Evolutionary conservation across 768 basidiomycete species (phyloP), one percentile per base, ranked within the genome.

Genomic region (Cystofilobasidium capitatum): DNA sequence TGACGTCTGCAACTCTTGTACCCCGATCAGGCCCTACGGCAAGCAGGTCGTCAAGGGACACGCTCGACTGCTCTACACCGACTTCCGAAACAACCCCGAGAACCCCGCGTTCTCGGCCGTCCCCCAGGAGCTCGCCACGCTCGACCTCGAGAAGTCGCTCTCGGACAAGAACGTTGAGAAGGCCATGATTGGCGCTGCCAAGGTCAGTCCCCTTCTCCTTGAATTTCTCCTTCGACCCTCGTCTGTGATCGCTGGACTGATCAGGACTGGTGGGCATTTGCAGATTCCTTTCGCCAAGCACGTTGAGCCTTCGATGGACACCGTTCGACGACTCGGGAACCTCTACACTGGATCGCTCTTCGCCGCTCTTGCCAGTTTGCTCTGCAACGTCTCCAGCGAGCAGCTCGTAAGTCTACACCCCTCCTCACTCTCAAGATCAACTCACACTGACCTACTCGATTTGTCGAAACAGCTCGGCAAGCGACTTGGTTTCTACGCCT

Each of bases 31-130:
- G 68, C 96, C 96, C 0, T 99, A 97, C 78, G 94, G 96, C 80
- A 99, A 99, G 81, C 89, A 96, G 76, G 93, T 96, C 63, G 88
- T 96, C 78, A 99, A 97, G 80, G 92, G 90, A 51, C 87, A 94
- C 76, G 94, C 89, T 42, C 89, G 96, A 66, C 81, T 98, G 76
- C 65, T 86, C 74, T 92, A 84, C 81, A 89, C 92, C 78, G 96
- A 99, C 80, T 99, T 93, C 82, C 80, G 92, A 73, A 78, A 85
- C 70, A 82, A 85, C 76, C 89, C 96, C 37, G 79, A 81, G 10
- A 80, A 82, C 42, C 79, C 89, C 44, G 82, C 70, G 17, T 81
- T 77, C 73, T 73, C 88, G 68, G 81, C 84, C 69, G 83, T 89
- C 24, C 88, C 92, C 58, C 74, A 83, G 22, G 80, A 87, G 78